A percentile compares a stretch with the other conserved stretches of the same genome.
Conservation (phyloP, 228 moss, liverwort and hornwort genomes). For the Sphagnum fallax region DNA sequence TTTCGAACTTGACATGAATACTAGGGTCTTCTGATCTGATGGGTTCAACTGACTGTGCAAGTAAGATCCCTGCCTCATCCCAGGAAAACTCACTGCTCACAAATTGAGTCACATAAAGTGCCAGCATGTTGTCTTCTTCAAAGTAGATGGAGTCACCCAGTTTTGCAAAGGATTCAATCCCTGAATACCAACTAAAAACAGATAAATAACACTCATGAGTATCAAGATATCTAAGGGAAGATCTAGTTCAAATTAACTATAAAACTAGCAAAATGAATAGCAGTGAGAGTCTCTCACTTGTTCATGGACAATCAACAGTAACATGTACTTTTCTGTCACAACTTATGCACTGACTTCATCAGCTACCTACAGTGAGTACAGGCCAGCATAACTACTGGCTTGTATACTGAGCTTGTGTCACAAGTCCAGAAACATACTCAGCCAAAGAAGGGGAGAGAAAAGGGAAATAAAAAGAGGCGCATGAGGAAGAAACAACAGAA, state of each 20-base stretch:
- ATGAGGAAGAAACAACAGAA: too few relatives aligned
- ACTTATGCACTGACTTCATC: too few relatives aligned
- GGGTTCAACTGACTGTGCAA: conserved; percentile 48
- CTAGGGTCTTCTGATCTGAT: conserved; percentile 41
- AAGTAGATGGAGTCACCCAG: conserved; percentile 96
- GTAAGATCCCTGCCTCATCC: conserved; percentile 57
- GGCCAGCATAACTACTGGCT: too few relatives aligned
- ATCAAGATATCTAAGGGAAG: too few relatives aligned
- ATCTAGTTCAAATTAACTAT: background rate
- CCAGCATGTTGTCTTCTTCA: conserved; percentile 35
- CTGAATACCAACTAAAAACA: conserved; percentile 20
- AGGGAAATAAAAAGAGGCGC: too few relatives aligned
- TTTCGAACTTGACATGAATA: conserved; percentile 43
- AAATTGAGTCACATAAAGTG: conserved; percentile 52
- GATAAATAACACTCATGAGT: background rate
- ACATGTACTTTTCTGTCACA: too few relatives aligned
- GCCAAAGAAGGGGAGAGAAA: too few relatives aligned
- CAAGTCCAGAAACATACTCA: too few relatives aligned
- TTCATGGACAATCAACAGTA: too few relatives aligned
- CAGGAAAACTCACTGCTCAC: conserved; percentile 67
- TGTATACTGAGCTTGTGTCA: too few relatives aligned
- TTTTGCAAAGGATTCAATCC: conserved; percentile 90
- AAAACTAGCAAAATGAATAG: background rate
- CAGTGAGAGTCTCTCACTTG: background rate
- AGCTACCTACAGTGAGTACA: too few relatives aligned